phyloP scores from a whole-genome alignment of 2,329 filamentous ascomycete genomes.

The Trichoderma breve region DNA sequence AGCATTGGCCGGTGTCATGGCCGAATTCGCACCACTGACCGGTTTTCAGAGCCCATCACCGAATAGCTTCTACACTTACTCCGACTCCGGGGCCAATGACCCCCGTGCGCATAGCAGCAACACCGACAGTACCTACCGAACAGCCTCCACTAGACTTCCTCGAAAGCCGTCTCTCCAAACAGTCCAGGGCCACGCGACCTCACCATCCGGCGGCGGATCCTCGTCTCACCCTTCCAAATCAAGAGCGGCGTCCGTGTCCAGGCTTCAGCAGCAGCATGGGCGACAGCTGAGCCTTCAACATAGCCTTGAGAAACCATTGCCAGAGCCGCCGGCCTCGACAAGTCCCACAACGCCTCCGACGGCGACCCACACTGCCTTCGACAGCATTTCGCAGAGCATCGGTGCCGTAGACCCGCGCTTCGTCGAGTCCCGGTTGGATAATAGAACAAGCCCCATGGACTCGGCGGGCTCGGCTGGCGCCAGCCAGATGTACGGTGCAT shows the following conservation, averaged over 20 bases:
- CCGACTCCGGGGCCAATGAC: constrained; percentile 47
- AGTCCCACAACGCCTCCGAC: constrained; percentile 33
- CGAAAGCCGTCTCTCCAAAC: constrained; percentile 41
- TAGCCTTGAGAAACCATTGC: constrained; percentile 58
- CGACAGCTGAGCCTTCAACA: constrained; percentile 54
- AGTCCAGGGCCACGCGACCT: constrained; percentile 14
- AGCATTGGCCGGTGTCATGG: constrained; percentile 26
- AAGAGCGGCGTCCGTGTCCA: constrained; percentile 24
- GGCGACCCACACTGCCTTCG: constrained; percentile 29
- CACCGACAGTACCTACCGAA: constrained; percentile 52
- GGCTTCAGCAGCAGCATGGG: constrained; percentile 48
- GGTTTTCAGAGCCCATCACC: constrained; percentile 30
- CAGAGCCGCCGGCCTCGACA: constrained; percentile 42
- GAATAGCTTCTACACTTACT: constrained; percentile 39
- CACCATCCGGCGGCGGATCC: not conserved
- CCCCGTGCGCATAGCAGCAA: constrained; percentile 37
- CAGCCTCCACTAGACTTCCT: constrained; percentile 43
- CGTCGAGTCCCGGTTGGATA: constrained; percentile 37
- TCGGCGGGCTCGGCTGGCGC: constrained; percentile 36
- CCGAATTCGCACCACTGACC: constrained; percentile 33
- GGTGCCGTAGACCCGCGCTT: constrained; percentile 15
- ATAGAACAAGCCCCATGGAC: constrained; percentile 50
- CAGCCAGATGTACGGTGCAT: constrained; percentile 37
- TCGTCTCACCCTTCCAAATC: constrained; percentile 6
- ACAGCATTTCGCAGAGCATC: constrained; percentile 34